Percentiles rank a stretch among this genome's conserved stretches.
These are phyloP conservation scores for Fusarium sp. DNA, from an alignment of 2,329 filamentous ascomycete species.

Conservation along the genomic window DNA sequence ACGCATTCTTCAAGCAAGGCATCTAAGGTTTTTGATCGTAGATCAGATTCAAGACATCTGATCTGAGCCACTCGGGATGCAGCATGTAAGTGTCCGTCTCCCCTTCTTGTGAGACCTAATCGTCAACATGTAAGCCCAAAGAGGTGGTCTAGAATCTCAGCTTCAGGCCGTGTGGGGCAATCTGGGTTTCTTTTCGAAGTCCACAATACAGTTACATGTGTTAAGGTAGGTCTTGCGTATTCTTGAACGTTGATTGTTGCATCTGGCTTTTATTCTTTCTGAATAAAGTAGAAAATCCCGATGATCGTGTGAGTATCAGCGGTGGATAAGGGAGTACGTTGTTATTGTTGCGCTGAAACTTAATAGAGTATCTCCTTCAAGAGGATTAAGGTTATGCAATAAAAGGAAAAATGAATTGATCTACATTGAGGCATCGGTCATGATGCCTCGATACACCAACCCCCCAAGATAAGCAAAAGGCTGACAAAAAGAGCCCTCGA, in stretches of 20 bases:
- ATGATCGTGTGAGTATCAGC: accelerated
- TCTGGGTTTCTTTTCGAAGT: not conserved
- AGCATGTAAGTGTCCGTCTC: not conserved
- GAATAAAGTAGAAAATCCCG: not conserved
- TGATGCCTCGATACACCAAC: too few species aligned
- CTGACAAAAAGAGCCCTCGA: too few species aligned
- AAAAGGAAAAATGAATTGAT: too few species aligned
- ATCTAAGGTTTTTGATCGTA: not conserved
- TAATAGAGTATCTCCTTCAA: too few species aligned
- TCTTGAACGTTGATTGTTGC: not conserved
- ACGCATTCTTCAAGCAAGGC: not conserved
- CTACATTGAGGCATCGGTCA: too few species aligned
- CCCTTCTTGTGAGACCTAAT: not conserved
- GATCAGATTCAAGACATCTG: not conserved
- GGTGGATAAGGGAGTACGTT: too few species aligned
- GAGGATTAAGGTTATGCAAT: not conserved
- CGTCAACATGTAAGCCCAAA: not conserved
- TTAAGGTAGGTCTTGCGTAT: not conserved
- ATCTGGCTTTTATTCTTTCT: too few species aligned
- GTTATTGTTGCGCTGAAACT: not conserved
- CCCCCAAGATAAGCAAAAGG: too few species aligned
- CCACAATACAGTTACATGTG: not conserved
- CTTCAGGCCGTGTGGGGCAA: not conserved
- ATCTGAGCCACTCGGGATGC: not conserved
- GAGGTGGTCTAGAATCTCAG: not conserved